Evolutionary conservation across 805 yeast genomes (phyloP), one percentile per base, ranked within the genome.

Genomic region (Suhomyces pyralidae): DNA sequence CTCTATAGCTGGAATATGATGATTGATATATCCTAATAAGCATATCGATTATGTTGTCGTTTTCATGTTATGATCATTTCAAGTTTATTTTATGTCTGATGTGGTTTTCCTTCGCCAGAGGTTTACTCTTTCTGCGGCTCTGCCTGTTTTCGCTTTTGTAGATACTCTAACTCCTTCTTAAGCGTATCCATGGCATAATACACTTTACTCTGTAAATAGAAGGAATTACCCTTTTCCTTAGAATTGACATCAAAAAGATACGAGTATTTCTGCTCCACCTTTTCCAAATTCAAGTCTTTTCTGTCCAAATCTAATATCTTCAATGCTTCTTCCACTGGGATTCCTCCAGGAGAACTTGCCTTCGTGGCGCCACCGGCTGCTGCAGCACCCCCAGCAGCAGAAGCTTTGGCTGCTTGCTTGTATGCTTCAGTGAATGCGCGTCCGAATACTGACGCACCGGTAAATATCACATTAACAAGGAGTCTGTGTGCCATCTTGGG

Each of bases 361-460:
- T 72, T 73, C 45, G 67, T 61, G 43, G 68, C 64, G 6, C 63
- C 66, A 22, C 61, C 61, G 36, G 73, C 70, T 2, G 28, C 26
- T 9, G 46, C 46, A 7, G 74, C 74, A 7, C 62, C 66, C 42
- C 64, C 61, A 4, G 81, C 80, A 2, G 93, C 90, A n/a, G 96
- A 84, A 51, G 92, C 92, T 49, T 93, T 89, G 15, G 98, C 97
- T 1, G 96, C 96, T 73, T 94, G 98, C 64, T 86, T 88, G 78
- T 93, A 94, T 0, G 99, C 98, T 68, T 91, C 96, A n/a, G 90
- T 80, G 68, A 94, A 94, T 0, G 99, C 99, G 61, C 89, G 83
- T 52, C 98, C 97, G 66, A 94, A 91, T 28, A 93, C 98, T 61
- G 90, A 86, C 4, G 97, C 96, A 52, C 98, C 98, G 8, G 98